Conservation (phyloP, 2,329 filamentous ascomycete genomes). For the Neobulgaria alba region DNA sequence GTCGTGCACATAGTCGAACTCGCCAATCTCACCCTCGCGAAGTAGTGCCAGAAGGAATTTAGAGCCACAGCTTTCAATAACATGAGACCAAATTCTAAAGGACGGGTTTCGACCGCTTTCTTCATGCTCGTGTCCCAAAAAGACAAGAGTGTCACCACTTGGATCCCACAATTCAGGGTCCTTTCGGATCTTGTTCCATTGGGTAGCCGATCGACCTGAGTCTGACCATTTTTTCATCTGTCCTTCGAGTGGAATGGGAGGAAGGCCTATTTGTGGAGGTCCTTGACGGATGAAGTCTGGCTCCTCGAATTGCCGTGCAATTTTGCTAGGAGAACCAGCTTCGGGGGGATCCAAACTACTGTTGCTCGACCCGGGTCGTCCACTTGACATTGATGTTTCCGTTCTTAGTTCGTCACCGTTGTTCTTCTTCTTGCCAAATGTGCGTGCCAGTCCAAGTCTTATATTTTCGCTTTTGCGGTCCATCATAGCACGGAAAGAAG, state of each 20-base stretch:
- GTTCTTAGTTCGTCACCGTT: slow-evolving; percentile 23
- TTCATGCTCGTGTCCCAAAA: slow-evolving; percentile 38
- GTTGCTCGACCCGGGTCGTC: slow-evolving; percentile 4
- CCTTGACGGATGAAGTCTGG: slow-evolving; percentile 2
- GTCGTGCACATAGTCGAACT: slow-evolving; percentile 19
- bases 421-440: slow-evolving; percentile 42
- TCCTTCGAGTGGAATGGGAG: slow-evolving; percentile 31
- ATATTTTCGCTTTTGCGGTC: slow-evolving; percentile 50
- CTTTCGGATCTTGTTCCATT: slow-evolving; percentile 50
- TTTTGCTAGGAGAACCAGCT: background rate
- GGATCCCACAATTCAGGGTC: slow-evolving; percentile 54
- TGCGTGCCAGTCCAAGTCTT: slow-evolving; percentile 43
- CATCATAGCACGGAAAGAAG: slow-evolving; percentile 41
- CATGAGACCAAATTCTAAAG: slow-evolving; percentile 48
- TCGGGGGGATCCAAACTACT: slow-evolving; percentile 14
- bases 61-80: slow-evolving; percentile 50
- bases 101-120: slow-evolving; percentile 36
- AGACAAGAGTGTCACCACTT: slow-evolving; percentile 52
- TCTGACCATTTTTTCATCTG: slow-evolving; percentile 47
- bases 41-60: slow-evolving; percentile 44
- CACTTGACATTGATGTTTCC: slow-evolving; percentile 1
- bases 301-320: background rate
- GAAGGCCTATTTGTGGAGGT: slow-evolving; percentile 31
- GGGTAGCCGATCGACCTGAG: slow-evolving; percentile 37
- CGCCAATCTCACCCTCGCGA: slow-evolving; percentile 43